A percentile compares a stretch with the other conserved stretches of the same genome.
These are phyloP conservation scores for Coemansia sp. DNA, from an alignment of 192 early-diverging fungal genomes.

Conservation along the genomic window DNA sequence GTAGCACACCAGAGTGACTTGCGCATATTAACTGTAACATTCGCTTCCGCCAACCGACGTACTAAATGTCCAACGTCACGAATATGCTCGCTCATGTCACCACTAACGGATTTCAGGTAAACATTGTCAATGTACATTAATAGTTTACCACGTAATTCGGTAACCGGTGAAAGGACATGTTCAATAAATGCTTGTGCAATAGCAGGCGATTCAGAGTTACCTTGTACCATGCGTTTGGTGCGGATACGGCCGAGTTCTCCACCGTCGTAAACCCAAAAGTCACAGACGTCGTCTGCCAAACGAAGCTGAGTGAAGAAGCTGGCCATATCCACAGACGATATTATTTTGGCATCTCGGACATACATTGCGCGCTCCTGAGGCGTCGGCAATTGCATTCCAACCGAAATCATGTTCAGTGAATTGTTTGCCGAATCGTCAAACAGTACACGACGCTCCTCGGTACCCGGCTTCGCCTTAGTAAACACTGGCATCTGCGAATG, in stretches of 20 bases:
- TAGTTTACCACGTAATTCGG: background rate
- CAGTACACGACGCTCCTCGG: too few species aligned
- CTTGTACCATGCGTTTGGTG: slow-evolving; percentile 19
- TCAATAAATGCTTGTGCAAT: slow-evolving; percentile 19
- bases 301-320: slow-evolving; percentile 5
- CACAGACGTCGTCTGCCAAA: background rate
- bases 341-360: background rate
- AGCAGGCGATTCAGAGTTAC: slow-evolving; percentile 17
- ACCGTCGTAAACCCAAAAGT: slow-evolving; percentile 14
- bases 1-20: background rate
- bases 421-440: slow-evolving; percentile 11
- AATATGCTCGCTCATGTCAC: slow-evolving; percentile 10
- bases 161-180: slow-evolving; percentile 3
- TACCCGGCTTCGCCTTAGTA: too few species aligned
- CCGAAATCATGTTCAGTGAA: slow-evolving; percentile 11
- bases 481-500: too few species aligned
- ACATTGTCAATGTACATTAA: slow-evolving; percentile 28
- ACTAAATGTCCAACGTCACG: background rate
- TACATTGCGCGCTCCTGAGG: slow-evolving; percentile 3
- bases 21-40: slow-evolving; percentile 13
- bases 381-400: slow-evolving; percentile 10
- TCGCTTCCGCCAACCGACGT: background rate
- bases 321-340: background rate
- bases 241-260: background rate
- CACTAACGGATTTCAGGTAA: slow-evolving; percentile 10